Conservation (phyloP, 2,329 filamentous ascomycete species). For the Colletotrichum karsti region DNA sequence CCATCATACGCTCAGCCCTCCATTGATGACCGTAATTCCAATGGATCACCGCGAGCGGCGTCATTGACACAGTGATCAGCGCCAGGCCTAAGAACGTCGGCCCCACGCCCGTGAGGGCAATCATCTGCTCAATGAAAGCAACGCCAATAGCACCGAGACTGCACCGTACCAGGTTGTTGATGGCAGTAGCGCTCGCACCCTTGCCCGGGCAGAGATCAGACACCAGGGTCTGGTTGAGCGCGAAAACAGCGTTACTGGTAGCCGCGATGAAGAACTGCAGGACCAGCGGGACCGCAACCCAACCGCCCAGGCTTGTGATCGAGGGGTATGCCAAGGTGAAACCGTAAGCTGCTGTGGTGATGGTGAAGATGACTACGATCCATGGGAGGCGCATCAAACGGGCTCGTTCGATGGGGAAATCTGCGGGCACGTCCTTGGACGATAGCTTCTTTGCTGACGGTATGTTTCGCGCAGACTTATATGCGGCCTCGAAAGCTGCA, state of each 20-base stretch:
- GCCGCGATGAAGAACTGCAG: conserved; percentile 45
- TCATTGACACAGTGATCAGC: conserved; percentile 1
- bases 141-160: conserved; percentile 3
- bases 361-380: conserved; percentile 36
- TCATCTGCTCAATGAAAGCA: neutral
- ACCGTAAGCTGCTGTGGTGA: conserved; percentile 48
- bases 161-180: conserved; percentile 40
- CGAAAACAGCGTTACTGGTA: conserved; percentile 45
- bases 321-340: conserved; percentile 35
- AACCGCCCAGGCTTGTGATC: conserved; percentile 28
- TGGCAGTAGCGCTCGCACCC: conserved; percentile 40
- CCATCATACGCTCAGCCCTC: conserved; percentile 11
- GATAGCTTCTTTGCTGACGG: conserved; percentile 35
- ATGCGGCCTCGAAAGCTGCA: conserved; percentile 30
- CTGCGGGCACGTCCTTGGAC: conserved; percentile 34
- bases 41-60: conserved; percentile 9
- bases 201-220: conserved; percentile 41
- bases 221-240: conserved; percentile 42
- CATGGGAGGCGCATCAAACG: conserved; percentile 48
- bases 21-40: conserved; percentile 22
- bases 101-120: neutral
- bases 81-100: conserved; percentile 7
- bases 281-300: conserved; percentile 36
- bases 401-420: conserved; percentile 53
- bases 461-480: conserved; percentile 14